Evolutionary conservation across 805 yeast genomes (phyloP), one percentile per base, ranked within the genome.

Genomic region (Candida orba): DNA sequence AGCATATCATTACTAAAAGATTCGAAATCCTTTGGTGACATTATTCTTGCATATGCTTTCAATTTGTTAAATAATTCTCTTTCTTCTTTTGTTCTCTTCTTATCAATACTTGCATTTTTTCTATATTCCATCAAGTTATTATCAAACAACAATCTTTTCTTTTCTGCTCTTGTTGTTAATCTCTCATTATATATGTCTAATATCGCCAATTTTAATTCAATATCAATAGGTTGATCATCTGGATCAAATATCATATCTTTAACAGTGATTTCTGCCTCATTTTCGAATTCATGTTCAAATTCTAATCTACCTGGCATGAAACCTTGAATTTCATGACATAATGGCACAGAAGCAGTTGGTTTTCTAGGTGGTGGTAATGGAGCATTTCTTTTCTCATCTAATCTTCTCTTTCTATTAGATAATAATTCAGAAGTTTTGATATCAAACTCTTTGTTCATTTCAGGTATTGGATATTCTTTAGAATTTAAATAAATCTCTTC

Each of bases 301-400:
- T 93, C 99, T 48, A 93, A 69, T 57, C 99, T 78, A 36, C 98
- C 99, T 34, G 99, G 99, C 99, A 93, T 93, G 61, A 81, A 93
- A 3, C 96, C 97, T 62, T 93, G 98, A 48, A 93, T 79, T 57
- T 95, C 98, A 58, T 95, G 97, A 66, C 98, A 90, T 45, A 93
- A 74, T 0, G 99, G 99, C 7, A 85, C 91, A 7, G 97, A 88
- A 0, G 96, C 90, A 38, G 85, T 79, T 6, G 95, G 88, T 60
- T 91, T 93, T 48, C 81, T 78, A 41, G 89, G 90, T 27, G 95
- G 93, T 12, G 95, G 95, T 50, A 86, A 64, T 7, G 95, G 89
- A 47, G 80, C 66, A 49, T 79, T 80, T 52, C 80, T 73, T 48
- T 90, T 77, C 13, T 71, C 72, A 48, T 91, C 96, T 34, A 93